These are phyloP conservation scores for Mayamaea pseudoterrestris DNA, from an alignment of 108 stramenopile species.

Conservation along the genomic window DNA sequence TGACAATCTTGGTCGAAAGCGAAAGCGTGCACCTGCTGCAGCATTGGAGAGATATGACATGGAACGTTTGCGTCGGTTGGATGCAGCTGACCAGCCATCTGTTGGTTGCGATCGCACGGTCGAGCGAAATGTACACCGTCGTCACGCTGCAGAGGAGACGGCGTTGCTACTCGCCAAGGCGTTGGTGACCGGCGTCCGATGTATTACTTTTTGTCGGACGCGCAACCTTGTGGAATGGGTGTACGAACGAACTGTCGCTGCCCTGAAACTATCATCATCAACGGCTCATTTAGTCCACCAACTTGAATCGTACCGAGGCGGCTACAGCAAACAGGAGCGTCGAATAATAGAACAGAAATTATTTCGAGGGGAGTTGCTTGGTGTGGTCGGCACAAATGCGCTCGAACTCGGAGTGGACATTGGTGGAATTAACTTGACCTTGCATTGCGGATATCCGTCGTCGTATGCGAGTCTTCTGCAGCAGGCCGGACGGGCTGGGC, in stretches of 20 bases:
- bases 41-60: too few species aligned
- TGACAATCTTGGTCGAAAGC: too few species aligned
- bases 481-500: slow-evolving; percentile 92
- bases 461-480: slow-evolving; percentile 64
- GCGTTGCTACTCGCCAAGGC: slow-evolving; percentile 77
- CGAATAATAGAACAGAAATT: slow-evolving; percentile 81
- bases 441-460: slow-evolving; percentile 88
- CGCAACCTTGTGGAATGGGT: slow-evolving; percentile 91
- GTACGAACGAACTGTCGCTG: slow-evolving; percentile 41
- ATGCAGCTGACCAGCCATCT: too few species aligned
- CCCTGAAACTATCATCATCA: slow-evolving; percentile 26
- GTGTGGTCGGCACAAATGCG: slow-evolving; percentile 32
- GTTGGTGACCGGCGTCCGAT: slow-evolving; percentile 57
- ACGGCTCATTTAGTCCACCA: slow-evolving; percentile 32
- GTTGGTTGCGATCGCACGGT: too few species aligned
- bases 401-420: slow-evolving; percentile 64
- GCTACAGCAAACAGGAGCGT: slow-evolving; percentile 78
- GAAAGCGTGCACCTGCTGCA: too few species aligned
- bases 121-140: too few species aligned
- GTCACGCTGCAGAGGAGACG: slow-evolving; percentile 89
- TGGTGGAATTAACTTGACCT: slow-evolving; percentile 84
- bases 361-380: slow-evolving; percentile 75
- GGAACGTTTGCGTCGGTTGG: too few species aligned
- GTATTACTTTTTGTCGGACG: slow-evolving; percentile 89
- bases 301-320: slow-evolving; percentile 90